A percentile compares a stretch with the other conserved stretches of the same genome.
Evolutionary conservation across 2,329 filamentous ascomycete species (phyloP).

Genomic region (Trichoderma asperellum): DNA sequence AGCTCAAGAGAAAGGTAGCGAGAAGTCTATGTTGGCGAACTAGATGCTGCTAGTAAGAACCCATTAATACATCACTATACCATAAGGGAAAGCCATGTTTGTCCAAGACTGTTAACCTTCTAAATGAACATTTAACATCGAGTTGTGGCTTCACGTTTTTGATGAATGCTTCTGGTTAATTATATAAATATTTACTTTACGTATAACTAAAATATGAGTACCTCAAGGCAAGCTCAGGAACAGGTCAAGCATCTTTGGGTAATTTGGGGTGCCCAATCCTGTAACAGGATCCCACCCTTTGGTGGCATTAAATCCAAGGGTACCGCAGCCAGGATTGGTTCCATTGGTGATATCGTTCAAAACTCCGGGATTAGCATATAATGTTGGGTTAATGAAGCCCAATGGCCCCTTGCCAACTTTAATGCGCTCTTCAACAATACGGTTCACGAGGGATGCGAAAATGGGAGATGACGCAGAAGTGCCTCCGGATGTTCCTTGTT

Average conservation of each 20-base stretch:
- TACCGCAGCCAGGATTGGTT: constrained; percentile 41
- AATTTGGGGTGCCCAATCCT: constrained; percentile 28
- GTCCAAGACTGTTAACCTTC: neutral
- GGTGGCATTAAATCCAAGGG: constrained; percentile 37
- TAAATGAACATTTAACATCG: neutral
- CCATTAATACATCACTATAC: neutral
- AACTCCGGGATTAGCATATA: constrained; percentile 3
- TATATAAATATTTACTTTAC: neutral
- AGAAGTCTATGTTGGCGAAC: neutral
- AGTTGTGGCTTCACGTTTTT: neutral
- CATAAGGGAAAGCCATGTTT: neutral
- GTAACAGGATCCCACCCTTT: constrained; percentile 29
- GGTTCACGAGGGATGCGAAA: constrained; percentile 32
- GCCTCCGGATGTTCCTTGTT: constrained; percentile 42
- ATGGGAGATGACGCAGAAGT: constrained; percentile 33
- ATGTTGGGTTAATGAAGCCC: constrained; percentile 40
- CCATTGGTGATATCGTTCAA: constrained; percentile 23
- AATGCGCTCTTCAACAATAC: constrained; percentile 33
- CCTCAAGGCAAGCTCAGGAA: constrained; percentile 23
- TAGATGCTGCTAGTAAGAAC: neutral
- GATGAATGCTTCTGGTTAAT: neutral
- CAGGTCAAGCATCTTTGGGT: constrained; percentile 25
- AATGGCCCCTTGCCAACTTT: constrained; percentile 43
- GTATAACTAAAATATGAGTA: neutral
- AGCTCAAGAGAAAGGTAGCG: neutral